phyloP scores from a whole-genome alignment of 345 rosid genomes.

The Citrus glauca region DNA sequence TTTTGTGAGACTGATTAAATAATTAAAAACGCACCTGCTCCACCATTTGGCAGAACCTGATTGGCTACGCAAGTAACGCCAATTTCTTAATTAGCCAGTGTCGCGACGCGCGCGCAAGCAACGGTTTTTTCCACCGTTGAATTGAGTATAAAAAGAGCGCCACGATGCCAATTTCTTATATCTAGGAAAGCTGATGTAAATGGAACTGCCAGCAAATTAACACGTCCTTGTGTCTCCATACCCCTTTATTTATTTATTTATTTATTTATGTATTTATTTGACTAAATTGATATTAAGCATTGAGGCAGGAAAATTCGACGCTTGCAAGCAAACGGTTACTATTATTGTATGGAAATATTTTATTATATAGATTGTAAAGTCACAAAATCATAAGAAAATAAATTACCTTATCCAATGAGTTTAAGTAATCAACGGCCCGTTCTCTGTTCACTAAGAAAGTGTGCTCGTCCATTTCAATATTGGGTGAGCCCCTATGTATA shows the following conservation, averaged over 20 bases:
- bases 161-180: neutral
- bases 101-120: neutral
- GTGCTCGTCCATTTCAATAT: constrained; percentile 95
- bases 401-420: constrained; percentile 85
- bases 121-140: neutral
- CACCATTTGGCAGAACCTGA: too few species aligned
- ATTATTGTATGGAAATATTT: neutral
- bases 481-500: constrained; percentile 76
- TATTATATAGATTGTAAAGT: neutral
- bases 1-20: too few species aligned
- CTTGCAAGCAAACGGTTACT: neutral
- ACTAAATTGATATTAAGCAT: too few species aligned
- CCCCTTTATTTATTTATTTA: neutral
- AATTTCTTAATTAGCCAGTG: too few species aligned
- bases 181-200: neutral
- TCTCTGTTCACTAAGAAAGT: constrained; percentile 93
- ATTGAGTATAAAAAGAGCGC: neutral
- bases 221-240: neutral
- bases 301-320: neutral
- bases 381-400: neutral
- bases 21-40: too few species aligned
- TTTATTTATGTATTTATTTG: neutral
- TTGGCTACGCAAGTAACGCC: too few species aligned
- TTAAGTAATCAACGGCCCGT: constrained; percentile 95
- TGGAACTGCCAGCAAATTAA: neutral